A percentile compares a stretch with the other conserved stretches of the same genome.
These are phyloP conservation scores for Setaria italica DNA, from an alignment of 202 grass and related monocot genomes.

Conservation along the genomic window DNA sequence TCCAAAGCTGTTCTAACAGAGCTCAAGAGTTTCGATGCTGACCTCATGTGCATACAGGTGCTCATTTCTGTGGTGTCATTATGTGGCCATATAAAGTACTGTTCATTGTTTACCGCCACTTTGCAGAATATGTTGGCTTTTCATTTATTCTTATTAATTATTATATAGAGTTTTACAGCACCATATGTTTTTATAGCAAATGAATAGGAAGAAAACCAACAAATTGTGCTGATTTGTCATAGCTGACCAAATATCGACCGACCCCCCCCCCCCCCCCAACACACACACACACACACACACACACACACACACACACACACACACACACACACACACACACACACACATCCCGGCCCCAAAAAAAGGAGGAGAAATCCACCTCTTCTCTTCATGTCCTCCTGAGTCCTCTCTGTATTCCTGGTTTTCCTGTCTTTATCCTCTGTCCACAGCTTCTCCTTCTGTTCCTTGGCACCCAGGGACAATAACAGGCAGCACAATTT, in stretches of 20 bases:
- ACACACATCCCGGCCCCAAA: no score
- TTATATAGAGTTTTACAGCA: conserved; percentile 11
- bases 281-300: no score
- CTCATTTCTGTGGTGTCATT: neutral
- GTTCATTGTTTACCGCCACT: neutral
- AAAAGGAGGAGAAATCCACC: no score
- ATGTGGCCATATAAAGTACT: conserved; percentile 18
- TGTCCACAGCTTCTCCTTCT: neutral
- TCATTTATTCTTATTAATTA: conserved; percentile 15
- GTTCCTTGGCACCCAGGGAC: neutral
- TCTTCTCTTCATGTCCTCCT: no score
- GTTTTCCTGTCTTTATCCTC: no score
- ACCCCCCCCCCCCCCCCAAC: no score
- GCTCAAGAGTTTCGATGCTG: conserved; percentile 78
- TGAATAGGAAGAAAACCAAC: no score
- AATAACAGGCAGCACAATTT: neutral
- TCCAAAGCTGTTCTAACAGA: conserved; percentile 77
- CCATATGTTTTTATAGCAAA: neutral
- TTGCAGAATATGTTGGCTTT: neutral
- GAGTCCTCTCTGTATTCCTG: no score
- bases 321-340: no score
- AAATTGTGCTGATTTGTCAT: no score
- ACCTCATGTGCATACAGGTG: conserved; percentile 93
- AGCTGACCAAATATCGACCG: no score
- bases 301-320: no score